phyloP scores from a whole-genome alignment of 768 basidiomycete genomes.

The Suillus subluteus region DNA sequence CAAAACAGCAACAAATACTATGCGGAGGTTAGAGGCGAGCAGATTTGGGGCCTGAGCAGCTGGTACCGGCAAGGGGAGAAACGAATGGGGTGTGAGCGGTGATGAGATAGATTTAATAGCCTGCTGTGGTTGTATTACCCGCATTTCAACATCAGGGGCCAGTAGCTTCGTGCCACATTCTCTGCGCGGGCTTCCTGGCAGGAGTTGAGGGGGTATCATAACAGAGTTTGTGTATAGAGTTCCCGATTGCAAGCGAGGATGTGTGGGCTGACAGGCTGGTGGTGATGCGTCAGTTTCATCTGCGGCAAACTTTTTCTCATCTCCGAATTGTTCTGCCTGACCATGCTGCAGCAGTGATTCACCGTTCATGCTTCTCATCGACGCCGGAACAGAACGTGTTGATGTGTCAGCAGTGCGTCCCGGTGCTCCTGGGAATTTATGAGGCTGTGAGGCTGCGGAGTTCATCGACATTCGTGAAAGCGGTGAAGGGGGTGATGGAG shows the following conservation, averaged over 20 bases:
- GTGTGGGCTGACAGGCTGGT: neutral
- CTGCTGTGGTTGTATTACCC: neutral
- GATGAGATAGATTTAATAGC: neutral
- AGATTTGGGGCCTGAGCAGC: neutral
- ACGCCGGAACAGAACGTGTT: constrained; percentile 4
- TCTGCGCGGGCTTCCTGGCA: neutral
- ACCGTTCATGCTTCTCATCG: neutral
- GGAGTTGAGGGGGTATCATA: neutral
- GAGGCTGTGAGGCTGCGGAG: neutral
- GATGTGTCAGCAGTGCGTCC: constrained; percentile 8
- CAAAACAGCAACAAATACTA: neutral
- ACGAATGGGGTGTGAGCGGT: constrained; percentile 1
- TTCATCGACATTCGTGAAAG: neutral
- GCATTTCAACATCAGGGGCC: neutral
- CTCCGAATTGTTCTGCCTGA: constrained; percentile 6
- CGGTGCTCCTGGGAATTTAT: neutral
- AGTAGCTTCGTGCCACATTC: neutral
- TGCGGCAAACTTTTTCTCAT: constrained; percentile 6
- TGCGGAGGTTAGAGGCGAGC: neutral
- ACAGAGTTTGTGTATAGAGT: constrained; percentile 1
- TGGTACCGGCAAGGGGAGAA: constrained; percentile 4
- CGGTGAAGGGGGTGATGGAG: constrained; percentile 3
- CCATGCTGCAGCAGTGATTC: neutral
- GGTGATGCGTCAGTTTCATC: neutral
- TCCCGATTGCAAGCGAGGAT: constrained; percentile 1